Base-by-base conservation (phyloP, 139 green algal genomes). In the Microglena sp. region DNA sequence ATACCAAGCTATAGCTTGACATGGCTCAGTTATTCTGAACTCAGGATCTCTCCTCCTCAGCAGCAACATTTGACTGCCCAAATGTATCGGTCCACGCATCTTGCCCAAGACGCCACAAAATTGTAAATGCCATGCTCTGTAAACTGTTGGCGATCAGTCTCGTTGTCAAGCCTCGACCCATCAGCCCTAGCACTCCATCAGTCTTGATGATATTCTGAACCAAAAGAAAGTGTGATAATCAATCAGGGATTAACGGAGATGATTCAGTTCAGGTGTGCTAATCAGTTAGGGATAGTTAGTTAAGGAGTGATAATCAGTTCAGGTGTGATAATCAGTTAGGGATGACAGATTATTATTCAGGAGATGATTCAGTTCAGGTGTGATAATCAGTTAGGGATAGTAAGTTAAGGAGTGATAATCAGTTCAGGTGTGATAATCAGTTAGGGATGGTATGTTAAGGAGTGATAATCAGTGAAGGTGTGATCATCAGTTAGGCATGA, bases 101-200 rank as follows among this genome's bases (percentile, higher is more conserved):
- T 68, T 90, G 82, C 1, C 87, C 87, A 57, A 95, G 34, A 11
- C 89, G 79, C 87, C 87, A 95, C 4, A 93, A 59, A 33, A 95
- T 79, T 3, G 66, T 78, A 73, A 91, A 91, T 50, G 87, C 66
- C n/a, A 92, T 75, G 40, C 84, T 81, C 67, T 91, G 84, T 33
- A 89, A 30, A 5, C 84, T 84, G 65, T 96, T 96, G 24, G 84
- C 72, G 3, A 94, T 35, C 45, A 96, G 87, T 58, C 91, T 89
- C 21, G 89, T 95, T 55, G 87, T 87, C 15, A 96, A 71, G 21
- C 89, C 89, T 2, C 90, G 76, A 21, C 82, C 82, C 53, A 95
- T 84, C 34, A 96, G 71, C 22, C 89, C 90, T 21, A 76, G 4
- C 21, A 93, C 35, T n/a, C 90, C 90, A 43, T 95, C 90, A 68